Evolutionary conservation across 768 basidiomycete genomes (phyloP), one percentile per base, ranked within the genome.

Genomic region (Xanthoconium stramineum): DNA sequence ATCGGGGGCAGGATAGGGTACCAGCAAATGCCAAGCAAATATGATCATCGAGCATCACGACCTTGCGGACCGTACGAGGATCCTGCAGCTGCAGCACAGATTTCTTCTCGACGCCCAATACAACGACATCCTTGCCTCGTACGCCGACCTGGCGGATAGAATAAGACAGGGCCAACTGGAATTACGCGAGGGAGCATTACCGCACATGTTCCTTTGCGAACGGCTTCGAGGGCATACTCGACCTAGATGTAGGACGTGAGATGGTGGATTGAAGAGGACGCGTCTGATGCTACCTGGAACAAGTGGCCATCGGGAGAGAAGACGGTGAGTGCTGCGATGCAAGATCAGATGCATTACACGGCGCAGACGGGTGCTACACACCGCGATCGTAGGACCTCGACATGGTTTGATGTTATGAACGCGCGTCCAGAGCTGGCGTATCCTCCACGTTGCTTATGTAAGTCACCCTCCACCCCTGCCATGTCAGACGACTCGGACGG

Each of bases 281-380:
- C 72, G 72, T 61, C 61, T 37, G 32, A 55, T 42, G 75, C 58
- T 61, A 92, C 94, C 83, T 98, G 94, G 81, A 98, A 97, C 65
- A 99, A 79, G 78, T 99, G 97, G 17, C 97, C 97, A 78, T 98
- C 97, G 56, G 96, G 96, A 42, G 94, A 97, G 81, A 97, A 96
- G 69, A 96, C 94, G 61, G 96, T 98, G 61, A 98, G 86, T 46
- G 95, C 95, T 97, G 53, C 4, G 29, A 50, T 24, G 36, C 50
- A 30, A 37, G n/a, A 57, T 61, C 50, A 65, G 60, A 46, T 38
- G 29, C 1, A 8, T 14, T 17, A 5, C 12, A 13, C 43, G 6
- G 8, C 12, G 5, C 1, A 40, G 7, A 4, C 7, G 30, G n/a
- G n/a, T 5, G n/a, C 6, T 49, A 30, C 78, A 46, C 69, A 94